Base-by-base conservation (phyloP, 2,329 filamentous ascomycete species). In the Myriangium duriaei region DNA sequence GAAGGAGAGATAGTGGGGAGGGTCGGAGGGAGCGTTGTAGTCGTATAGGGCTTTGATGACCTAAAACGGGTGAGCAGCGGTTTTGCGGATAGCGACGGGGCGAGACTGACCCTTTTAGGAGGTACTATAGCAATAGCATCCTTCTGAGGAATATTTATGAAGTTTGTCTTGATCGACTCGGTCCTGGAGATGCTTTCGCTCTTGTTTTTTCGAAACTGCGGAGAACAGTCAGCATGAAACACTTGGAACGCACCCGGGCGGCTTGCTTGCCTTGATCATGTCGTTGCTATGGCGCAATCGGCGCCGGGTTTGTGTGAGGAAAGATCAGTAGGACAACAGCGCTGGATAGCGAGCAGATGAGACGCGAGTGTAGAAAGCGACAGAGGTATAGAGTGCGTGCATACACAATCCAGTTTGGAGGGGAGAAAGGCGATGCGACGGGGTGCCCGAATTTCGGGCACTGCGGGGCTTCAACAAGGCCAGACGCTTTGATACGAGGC, bases 21-120 rank as follows among this genome's bases (percentile, higher is more conserved):
- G 52, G 30, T 44, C 45, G 37, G 47, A 43, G 53, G 80, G 73
- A 42, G 86, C 82, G 53, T 80, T 73, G 64, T 93, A 93, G 60
- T 92, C 84, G 70, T 93, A 94, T 42, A 95, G 79, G 18, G 91
- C 91, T 68, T 88, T 86, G 60, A 98, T 98, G 44, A 98, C 87
- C 87, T 95, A 42, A 6, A 30, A 16, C 11, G 17, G 32, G 26
- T 24, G n/a, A 34, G 21, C 19, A 14, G 16, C 4, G 18, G 17
- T 12, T 15, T 21, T 16, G 18, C 11, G 24, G 16, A n/a, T 40
- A 34, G 38, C 34, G 34, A 44, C 26, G 21, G 35, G 42, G 29
- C n/a, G 41, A 38, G 6, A 58, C 67, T 51, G 59, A 92, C 85
- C 78, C 93, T 94, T 63, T 93, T 94, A 1, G 87, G 87, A 37